Conservation (phyloP, 2,329 filamentous ascomycete genomes). For the Rosellinia necatrix region DNA sequence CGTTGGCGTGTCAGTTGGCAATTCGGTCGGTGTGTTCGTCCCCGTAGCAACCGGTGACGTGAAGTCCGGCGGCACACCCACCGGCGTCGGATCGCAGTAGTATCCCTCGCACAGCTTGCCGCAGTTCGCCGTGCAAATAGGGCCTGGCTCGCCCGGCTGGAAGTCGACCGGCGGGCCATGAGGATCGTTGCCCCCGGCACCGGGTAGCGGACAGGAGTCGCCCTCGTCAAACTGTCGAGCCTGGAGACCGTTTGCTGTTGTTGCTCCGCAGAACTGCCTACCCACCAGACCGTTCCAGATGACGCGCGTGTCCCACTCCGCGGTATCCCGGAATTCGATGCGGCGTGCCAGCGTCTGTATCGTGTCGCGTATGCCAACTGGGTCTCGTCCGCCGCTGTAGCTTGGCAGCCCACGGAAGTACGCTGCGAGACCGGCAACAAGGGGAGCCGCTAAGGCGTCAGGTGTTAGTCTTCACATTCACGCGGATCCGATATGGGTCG, state of each 20-base stretch:
- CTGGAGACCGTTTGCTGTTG: too few species aligned
- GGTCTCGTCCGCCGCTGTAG: not conserved
- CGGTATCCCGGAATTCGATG: too few species aligned
- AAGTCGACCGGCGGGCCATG: not conserved
- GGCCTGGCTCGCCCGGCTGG: not conserved
- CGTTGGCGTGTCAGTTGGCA: too few species aligned
- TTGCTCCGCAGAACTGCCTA: too few species aligned
- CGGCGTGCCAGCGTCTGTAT: not conserved
- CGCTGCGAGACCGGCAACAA: constrained; percentile 1
- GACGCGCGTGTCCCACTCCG: too few species aligned
- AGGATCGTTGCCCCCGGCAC: not conserved
- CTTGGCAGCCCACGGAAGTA: not conserved
- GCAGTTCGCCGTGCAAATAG: constrained; percentile 1
- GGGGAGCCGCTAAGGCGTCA: not conserved
- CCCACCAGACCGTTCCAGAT: too few species aligned
- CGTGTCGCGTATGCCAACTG: not conserved
- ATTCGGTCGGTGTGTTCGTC: not conserved
- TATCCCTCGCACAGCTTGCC: constrained; percentile 1
- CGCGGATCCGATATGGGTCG: too few species aligned
- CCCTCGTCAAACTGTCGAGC: too few species aligned
- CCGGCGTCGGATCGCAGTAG: not conserved
- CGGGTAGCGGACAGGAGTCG: not conserved
- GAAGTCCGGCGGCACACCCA: constrained; percentile 7
- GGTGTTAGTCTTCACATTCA: too few species aligned
- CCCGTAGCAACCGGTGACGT: not conserved